These are phyloP conservation scores for Cyberlindnera xishuangbannaensis DNA, from an alignment of 805 yeast species.

Conservation along the genomic window DNA sequence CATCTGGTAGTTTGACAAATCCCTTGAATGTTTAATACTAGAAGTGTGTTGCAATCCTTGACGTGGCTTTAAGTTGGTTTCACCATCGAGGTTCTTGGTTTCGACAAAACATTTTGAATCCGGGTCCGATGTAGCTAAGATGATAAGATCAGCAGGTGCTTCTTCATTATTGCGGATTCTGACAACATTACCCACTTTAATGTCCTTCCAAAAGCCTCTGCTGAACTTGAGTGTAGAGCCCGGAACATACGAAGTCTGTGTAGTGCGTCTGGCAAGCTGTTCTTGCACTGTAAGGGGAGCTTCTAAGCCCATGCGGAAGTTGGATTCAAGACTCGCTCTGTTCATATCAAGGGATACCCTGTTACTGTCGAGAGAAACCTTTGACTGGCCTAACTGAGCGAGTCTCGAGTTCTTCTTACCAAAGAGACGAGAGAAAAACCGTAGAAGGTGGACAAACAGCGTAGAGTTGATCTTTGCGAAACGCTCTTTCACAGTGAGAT, in stretches of 20 bases:
- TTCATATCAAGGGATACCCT: conserved; percentile 1
- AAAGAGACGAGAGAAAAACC: conserved; percentile 17
- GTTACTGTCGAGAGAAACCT: conserved; percentile 16
- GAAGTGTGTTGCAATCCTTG: conserved; percentile 60
- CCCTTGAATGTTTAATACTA: conserved; percentile 39
- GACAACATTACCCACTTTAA: conserved; percentile 67
- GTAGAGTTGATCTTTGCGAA: conserved; percentile 49
- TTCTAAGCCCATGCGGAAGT: too few species aligned
- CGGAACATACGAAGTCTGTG: too few species aligned
- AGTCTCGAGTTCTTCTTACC: conserved; percentile 12
- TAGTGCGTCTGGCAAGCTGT: conserved; percentile 6
- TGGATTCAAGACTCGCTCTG: conserved; percentile 5
- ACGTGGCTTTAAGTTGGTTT: conserved; percentile 67
- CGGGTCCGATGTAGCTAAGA: conserved; percentile 53
- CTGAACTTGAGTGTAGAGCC: conserved; percentile 24
- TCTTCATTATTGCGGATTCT: conserved; percentile 71
- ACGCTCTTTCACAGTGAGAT: conserved; percentile 37
- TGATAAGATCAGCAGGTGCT: conserved; percentile 68
- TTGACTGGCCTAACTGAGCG: conserved; percentile 4
- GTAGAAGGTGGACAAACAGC: conserved; percentile 19
- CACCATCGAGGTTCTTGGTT: conserved; percentile 79
- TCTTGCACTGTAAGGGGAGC: conserved; percentile 6
- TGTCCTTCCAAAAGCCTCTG: conserved; percentile 54
- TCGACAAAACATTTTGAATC: conserved; percentile 69
- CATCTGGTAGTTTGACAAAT: conserved; percentile 44